phyloP scores from a whole-genome alignment of 2,329 filamentous ascomycete genomes.

The Harringtonia aguacate region DNA sequence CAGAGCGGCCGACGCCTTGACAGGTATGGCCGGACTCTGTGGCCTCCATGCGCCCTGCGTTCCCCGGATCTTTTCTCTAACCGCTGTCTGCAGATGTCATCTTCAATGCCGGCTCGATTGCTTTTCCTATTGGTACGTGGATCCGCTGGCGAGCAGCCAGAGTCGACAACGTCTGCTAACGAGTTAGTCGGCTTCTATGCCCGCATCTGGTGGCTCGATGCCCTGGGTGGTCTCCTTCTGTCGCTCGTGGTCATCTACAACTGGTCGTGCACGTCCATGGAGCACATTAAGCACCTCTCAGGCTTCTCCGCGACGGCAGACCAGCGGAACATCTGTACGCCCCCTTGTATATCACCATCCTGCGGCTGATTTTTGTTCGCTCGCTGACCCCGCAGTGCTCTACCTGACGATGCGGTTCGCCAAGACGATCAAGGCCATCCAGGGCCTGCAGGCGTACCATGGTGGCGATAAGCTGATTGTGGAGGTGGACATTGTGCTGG shows the following conservation, averaged over 20 bases:
- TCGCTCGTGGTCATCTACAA: constrained; percentile 70
- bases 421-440: constrained; percentile 75
- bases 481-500: constrained; percentile 71
- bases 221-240: constrained; percentile 67
- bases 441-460: constrained; percentile 77
- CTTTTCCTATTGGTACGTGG: constrained; percentile 61
- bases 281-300: constrained; percentile 72
- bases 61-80: neutral
- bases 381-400: constrained; percentile 37
- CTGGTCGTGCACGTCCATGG: constrained; percentile 62
- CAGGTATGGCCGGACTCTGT: constrained; percentile 1
- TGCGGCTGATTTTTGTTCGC: neutral
- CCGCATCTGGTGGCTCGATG: constrained; percentile 76
- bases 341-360: neutral
- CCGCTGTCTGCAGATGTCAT: constrained; percentile 47
- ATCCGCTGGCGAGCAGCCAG: neutral
- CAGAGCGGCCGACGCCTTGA: constrained; percentile 20
- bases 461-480: constrained; percentile 78
- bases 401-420: constrained; percentile 94
- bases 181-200: constrained; percentile 56
- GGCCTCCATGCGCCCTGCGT: too few relatives aligned
- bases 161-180: constrained; percentile 4
- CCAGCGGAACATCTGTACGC: constrained; percentile 61
- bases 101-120: constrained; percentile 82
- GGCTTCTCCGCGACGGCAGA: constrained; percentile 71